Evolutionary conservation across 129 eudicot genomes (phyloP).

Genomic region (Tagetes erecta): DNA sequence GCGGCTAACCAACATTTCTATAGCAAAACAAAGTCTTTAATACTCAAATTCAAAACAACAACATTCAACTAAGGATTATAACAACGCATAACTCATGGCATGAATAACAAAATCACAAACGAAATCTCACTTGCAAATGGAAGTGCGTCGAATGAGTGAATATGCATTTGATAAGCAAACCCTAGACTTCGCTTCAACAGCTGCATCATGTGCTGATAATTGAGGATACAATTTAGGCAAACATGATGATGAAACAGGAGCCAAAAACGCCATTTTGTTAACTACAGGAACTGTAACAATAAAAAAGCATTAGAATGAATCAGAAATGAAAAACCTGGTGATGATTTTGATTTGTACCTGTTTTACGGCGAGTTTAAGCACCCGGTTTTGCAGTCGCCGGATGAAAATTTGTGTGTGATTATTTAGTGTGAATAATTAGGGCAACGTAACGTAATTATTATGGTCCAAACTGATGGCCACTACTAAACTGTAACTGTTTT

Average conservation of each 20-base stretch:
- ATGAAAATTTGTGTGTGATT: too few species aligned
- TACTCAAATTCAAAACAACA: not conserved
- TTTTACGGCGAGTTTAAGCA: too few species aligned
- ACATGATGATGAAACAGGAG: constrained; percentile 43
- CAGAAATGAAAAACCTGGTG: constrained; percentile 6
- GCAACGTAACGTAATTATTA: too few species aligned
- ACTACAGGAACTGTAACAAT: constrained; percentile 8
- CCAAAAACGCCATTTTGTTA: constrained; percentile 37
- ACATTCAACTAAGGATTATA: not conserved
- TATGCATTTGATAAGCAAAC: constrained; percentile 26
- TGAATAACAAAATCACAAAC: not conserved
- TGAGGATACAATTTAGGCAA: constrained; percentile 15
- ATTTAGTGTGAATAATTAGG: too few species aligned
- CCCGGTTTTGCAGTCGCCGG: too few species aligned
- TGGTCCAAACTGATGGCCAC: too few species aligned
- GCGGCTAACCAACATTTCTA: too few species aligned
- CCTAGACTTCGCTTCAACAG: constrained; percentile 21
- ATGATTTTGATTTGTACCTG: not conserved
- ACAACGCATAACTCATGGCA: not conserved
- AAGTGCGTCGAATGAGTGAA: constrained; percentile 31
- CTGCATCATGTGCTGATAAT: constrained; percentile 24
- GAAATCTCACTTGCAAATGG: constrained; percentile 34
- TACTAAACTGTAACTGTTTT: too few species aligned
- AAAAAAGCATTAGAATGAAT: not conserved
- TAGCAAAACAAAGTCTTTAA: too few species aligned